A percentile compares a stretch with the other conserved stretches of the same genome.
Conservation (phyloP, 2,329 filamentous ascomycete genomes). For the Penicillium sclerotiorum region DNA sequence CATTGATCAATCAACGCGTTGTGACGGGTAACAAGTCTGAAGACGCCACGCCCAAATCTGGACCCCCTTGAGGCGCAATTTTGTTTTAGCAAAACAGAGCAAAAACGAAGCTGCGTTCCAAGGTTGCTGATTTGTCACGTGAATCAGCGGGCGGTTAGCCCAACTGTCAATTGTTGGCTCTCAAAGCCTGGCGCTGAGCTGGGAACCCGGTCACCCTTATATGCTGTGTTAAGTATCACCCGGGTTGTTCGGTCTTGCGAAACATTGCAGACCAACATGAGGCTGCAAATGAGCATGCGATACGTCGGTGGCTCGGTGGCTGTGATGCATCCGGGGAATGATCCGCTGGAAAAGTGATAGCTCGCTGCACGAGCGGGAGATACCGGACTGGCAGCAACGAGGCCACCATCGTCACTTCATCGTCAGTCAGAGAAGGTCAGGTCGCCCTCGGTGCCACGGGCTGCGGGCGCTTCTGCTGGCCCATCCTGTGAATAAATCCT, state of each 20-base stretch:
- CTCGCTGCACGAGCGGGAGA: not conserved
- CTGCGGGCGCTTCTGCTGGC: too few species aligned
- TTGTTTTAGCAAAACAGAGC: too few species aligned
- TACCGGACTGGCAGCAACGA: not conserved
- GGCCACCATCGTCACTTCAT: not conserved
- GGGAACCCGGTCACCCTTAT: not conserved
- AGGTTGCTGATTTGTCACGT: too few species aligned
- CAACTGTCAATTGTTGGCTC: not conserved
- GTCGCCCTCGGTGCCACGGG: not conserved
- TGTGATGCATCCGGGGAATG: not conserved
- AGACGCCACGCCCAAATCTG: too few species aligned
- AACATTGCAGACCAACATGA: not conserved
- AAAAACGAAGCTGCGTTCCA: too few species aligned
- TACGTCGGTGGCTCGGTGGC: slow-evolving; percentile 7
- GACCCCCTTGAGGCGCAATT: too few species aligned
- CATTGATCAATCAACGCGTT: not conserved
- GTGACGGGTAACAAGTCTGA: not conserved
- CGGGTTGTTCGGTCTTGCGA: not conserved
- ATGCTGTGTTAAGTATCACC: not conserved
- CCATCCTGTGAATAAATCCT: too few species aligned
- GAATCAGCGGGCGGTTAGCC: not conserved
- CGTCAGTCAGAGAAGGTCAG: not conserved
- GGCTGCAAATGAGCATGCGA: not conserved
- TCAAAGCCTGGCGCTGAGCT: too few species aligned
- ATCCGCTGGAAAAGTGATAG: not conserved